A percentile compares a stretch with the other conserved stretches of the same genome.
Evolutionary conservation across 2,329 filamentous ascomycete genomes (phyloP).

Genomic region (Didymella lethalis): DNA sequence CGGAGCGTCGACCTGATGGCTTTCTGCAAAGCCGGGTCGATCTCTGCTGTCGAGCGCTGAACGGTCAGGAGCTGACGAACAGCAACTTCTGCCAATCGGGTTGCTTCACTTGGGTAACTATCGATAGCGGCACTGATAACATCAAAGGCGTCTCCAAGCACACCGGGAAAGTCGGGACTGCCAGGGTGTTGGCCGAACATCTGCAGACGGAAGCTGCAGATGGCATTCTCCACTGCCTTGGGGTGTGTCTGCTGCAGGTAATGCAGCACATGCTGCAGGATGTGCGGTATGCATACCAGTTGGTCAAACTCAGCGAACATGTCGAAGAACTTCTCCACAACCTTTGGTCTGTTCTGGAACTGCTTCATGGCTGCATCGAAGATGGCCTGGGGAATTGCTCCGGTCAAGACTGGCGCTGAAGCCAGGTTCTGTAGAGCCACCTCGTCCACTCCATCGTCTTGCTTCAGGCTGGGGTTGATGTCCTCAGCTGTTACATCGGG

Average conservation of each 20-base stretch:
- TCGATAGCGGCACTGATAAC: conserved; percentile 64
- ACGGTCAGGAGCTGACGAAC: conserved; percentile 60
- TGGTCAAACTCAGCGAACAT: conserved; percentile 75
- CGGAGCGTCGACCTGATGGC: conserved; percentile 57
- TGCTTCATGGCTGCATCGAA: conserved; percentile 87
- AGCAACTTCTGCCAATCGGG: conserved; percentile 56
- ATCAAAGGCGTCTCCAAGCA: conserved; percentile 70
- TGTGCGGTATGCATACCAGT: conserved; percentile 68
- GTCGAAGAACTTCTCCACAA: conserved; percentile 81
- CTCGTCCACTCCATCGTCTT: conserved; percentile 60
- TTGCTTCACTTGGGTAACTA: conserved; percentile 43
- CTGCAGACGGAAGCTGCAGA: conserved; percentile 75
- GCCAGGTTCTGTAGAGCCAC: conserved; percentile 69
- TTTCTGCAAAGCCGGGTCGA: conserved; percentile 63
- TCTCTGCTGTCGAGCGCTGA: conserved; percentile 51
- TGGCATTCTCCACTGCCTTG: conserved; percentile 63
- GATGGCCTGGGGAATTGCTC: conserved; percentile 92
- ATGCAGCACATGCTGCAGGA: conserved; percentile 77
- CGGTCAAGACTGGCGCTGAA: conserved; percentile 81
- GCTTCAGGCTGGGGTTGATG: conserved; percentile 62
- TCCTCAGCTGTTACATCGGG: conserved; percentile 69
- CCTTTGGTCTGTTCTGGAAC: conserved; percentile 69
- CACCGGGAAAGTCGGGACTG: conserved; percentile 75
- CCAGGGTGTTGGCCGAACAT: conserved; percentile 69
- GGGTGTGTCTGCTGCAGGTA: conserved; percentile 68